These are phyloP conservation scores for Neolentinus lepideus DNA, from an alignment of 1,284 basidiomycete genomes.

Conservation along the genomic window DNA sequence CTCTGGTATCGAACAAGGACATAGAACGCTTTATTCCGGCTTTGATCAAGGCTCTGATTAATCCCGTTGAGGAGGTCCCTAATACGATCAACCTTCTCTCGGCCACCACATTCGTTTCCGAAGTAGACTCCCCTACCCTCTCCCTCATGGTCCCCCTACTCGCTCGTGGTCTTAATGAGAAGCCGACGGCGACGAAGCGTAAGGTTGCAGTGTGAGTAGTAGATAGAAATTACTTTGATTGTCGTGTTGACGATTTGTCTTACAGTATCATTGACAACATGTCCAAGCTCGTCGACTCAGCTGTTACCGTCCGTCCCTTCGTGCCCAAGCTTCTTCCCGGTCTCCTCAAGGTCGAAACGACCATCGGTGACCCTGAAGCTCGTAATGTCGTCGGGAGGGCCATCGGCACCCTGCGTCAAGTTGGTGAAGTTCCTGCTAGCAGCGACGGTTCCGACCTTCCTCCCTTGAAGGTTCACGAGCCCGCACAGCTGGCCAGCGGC, in stretches of 20 bases:
- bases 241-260: slow-evolving; percentile 12
- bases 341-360: slow-evolving; percentile 88
- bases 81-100: slow-evolving; percentile 95
- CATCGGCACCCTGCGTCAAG: slow-evolving; percentile 89
- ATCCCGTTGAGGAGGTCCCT: slow-evolving; percentile 99
- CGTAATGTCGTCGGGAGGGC: slow-evolving; percentile 85
- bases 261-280: slow-evolving; percentile 92
- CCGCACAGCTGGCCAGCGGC: slow-evolving; percentile 54
- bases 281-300: slow-evolving; percentile 96
- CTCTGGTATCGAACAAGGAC: slow-evolving; percentile 98
- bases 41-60: slow-evolving; percentile 94
- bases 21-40: slow-evolving; percentile 98
- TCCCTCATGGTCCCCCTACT: slow-evolving; percentile 99
- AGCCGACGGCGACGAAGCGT: slow-evolving; percentile 92
- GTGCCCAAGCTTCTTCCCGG: slow-evolving; percentile 92
- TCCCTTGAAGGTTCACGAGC: slow-evolving; percentile 71
- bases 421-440: slow-evolving; percentile 78
- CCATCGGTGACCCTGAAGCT: slow-evolving; percentile 94
- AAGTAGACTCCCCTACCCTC: slow-evolving; percentile 98
- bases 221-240: slow-evolving; percentile 3
- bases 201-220: slow-evolving; percentile 92
- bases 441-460: slow-evolving; percentile 88
- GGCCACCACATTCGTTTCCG: slow-evolving; percentile 99
- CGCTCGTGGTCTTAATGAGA: slow-evolving; percentile 92
- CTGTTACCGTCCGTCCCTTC: slow-evolving; percentile 94